Evolutionary conservation across 352 stramenopile species (phyloP).

Genomic region (Elongisporangium senticosum): DNA sequence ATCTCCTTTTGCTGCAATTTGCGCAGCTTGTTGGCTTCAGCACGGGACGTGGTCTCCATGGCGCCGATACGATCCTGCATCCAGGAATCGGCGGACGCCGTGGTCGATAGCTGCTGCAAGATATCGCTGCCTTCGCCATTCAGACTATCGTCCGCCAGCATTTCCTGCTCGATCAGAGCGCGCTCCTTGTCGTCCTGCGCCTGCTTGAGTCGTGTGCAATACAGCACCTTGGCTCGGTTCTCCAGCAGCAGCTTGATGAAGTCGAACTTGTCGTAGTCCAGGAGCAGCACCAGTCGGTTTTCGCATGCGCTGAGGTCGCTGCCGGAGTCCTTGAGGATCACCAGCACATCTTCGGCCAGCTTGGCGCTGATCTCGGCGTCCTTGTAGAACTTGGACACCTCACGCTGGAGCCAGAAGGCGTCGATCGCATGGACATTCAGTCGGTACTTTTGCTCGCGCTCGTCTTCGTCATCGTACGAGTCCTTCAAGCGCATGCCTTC

Average conservation of each 20-base stretch:
- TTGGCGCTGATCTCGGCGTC: conserved; percentile 92
- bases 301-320: conserved; percentile 89
- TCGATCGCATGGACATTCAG: conserved; percentile 97
- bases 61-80: conserved; percentile 89
- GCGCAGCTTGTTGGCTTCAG: conserved; percentile 75
- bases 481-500: conserved; percentile 76
- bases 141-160: conserved; percentile 78
- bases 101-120: conserved; percentile 87
- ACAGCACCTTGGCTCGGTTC: conserved; percentile 95
- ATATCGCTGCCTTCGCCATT: conserved; percentile 88
- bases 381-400: conserved; percentile 94
- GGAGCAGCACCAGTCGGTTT: conserved; percentile 95
- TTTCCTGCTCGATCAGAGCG: conserved; percentile 86
- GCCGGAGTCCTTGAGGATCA: conserved; percentile 55
- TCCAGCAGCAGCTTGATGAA: conserved; percentile 97
- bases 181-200: conserved; percentile 91
- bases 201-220: conserved; percentile 96
- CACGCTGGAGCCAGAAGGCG: conserved; percentile 97
- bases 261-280: conserved; percentile 99
- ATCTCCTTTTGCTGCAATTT: conserved; percentile 65
- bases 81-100: conserved; percentile 91
- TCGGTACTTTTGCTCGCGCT: conserved; percentile 56
- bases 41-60: conserved; percentile 78
- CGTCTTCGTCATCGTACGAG: conserved; percentile 58
- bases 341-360: conserved; percentile 90